phyloP scores from a whole-genome alignment of 2,329 filamentous ascomycete genomes.

The Monilinia fructigena region DNA sequence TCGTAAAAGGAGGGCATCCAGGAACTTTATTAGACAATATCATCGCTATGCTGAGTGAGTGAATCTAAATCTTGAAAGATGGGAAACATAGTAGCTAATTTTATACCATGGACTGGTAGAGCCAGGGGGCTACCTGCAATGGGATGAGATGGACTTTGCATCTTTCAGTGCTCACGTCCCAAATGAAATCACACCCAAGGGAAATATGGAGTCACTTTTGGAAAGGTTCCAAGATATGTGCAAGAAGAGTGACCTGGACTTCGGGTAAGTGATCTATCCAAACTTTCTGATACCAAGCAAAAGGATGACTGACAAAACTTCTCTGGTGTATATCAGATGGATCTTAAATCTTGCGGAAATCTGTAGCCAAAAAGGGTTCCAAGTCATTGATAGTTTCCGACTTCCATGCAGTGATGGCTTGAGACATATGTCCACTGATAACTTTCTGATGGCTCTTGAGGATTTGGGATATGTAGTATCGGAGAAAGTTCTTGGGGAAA shows the following conservation, averaged over 20 bases:
- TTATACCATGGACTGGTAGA: neutral
- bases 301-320: neutral
- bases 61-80: too few species aligned
- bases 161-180: neutral
- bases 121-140: neutral
- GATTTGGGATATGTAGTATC: neutral
- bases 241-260: neutral
- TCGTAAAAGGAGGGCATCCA: neutral
- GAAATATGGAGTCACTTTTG: neutral
- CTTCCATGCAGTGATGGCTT: neutral
- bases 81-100: neutral
- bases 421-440: neutral
- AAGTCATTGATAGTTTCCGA: neutral
- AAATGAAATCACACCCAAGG: neutral
- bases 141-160: neutral
- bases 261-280: neutral
- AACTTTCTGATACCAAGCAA: neutral
- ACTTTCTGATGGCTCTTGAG: neutral
- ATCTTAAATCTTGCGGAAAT: neutral
- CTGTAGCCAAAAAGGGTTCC: neutral
- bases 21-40: neutral
- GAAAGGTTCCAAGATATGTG: neutral
- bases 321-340: neutral
- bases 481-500: neutral
- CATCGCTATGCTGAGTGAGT: neutral